Conservation (phyloP, 2,329 filamentous ascomycete genomes). For the Cercospora janseana region DNA sequence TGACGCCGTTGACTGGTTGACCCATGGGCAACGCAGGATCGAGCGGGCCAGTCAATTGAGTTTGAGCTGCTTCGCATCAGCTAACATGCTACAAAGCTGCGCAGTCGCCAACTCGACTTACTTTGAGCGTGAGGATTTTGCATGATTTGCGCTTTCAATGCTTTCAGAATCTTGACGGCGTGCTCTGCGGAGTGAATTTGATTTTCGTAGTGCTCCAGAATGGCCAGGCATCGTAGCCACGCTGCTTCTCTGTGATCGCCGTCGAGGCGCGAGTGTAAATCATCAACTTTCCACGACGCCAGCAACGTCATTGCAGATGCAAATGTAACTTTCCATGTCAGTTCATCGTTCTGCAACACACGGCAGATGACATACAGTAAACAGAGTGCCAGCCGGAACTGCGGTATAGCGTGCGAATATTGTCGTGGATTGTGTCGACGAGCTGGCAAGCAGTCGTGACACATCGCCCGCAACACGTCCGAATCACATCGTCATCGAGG, state of each 20-base stretch:
- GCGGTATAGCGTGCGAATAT: conserved; percentile 30
- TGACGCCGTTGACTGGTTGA: conserved; percentile 3
- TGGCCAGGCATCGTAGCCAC: conserved; percentile 26
- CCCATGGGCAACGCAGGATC: background rate
- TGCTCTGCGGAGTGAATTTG: conserved; percentile 29
- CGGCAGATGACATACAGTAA: conserved; percentile 14
- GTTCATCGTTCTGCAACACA: background rate
- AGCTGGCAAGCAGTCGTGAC: conserved; percentile 39
- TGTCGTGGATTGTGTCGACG: conserved; percentile 39
- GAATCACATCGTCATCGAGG: conserved; percentile 39
- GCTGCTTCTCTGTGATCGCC: conserved; percentile 24
- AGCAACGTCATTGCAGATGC: conserved; percentile 28
- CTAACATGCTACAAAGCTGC: rapidly evolving
- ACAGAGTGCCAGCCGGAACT: conserved; percentile 31
- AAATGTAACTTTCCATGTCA: conserved; percentile 22
- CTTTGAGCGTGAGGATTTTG: conserved; percentile 14
- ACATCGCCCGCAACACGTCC: conserved; percentile 30
- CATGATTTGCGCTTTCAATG: conserved; percentile 24
- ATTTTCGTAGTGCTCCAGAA: conserved; percentile 28
- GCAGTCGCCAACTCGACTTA: background rate
- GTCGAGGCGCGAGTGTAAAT: conserved; percentile 5
- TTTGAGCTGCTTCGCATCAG: background rate
- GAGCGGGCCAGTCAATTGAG: background rate
- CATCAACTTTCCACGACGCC: conserved; percentile 26
- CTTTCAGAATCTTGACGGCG: conserved; percentile 26